Evolutionary conservation across 768 basidiomycete genomes (phyloP).

Genomic region (Favolaschia claudopus): DNA sequence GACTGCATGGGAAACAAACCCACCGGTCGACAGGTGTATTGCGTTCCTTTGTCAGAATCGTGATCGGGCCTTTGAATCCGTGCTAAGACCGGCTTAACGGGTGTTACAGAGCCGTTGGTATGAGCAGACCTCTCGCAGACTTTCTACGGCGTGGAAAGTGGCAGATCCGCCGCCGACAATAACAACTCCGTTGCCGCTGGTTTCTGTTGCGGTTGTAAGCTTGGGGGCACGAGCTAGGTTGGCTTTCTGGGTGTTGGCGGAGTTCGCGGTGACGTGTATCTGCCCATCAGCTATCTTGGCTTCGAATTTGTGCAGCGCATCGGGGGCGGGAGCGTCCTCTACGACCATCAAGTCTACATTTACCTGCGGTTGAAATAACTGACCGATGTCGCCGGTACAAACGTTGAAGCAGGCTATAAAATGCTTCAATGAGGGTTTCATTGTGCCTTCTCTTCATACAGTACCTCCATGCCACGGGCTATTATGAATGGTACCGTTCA

Average conservation of each 20-base stretch:
- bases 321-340: conserved; percentile 92
- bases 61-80: conserved; percentile 80
- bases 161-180: conserved; percentile 90
- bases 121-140: conserved; percentile 74
- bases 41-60: conserved; percentile 78
- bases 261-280: conserved; percentile 79
- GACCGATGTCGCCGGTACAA: conserved; percentile 83
- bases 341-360: conserved; percentile 25
- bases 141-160: conserved; percentile 78
- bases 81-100: conserved; percentile 51
- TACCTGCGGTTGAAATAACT: conserved; percentile 14
- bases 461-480: conserved; percentile 93
- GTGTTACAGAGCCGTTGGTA: neutral
- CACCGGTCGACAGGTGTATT: conserved; percentile 88
- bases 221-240: conserved; percentile 72
- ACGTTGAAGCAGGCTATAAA: conserved; percentile 84
- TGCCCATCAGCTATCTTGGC: conserved; percentile 71
- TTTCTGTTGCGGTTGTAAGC: conserved; percentile 54
- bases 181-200: conserved; percentile 71
- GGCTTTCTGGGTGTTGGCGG: conserved; percentile 64
- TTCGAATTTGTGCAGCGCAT: conserved; percentile 81
- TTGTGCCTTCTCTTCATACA: no score
- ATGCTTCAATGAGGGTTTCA: neutral
- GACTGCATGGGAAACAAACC: conserved; percentile 7
- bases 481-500: conserved; percentile 6